Evolutionary conservation across 164 flowering plant genomes (phyloP).

Genomic region (Annona cherimola): DNA sequence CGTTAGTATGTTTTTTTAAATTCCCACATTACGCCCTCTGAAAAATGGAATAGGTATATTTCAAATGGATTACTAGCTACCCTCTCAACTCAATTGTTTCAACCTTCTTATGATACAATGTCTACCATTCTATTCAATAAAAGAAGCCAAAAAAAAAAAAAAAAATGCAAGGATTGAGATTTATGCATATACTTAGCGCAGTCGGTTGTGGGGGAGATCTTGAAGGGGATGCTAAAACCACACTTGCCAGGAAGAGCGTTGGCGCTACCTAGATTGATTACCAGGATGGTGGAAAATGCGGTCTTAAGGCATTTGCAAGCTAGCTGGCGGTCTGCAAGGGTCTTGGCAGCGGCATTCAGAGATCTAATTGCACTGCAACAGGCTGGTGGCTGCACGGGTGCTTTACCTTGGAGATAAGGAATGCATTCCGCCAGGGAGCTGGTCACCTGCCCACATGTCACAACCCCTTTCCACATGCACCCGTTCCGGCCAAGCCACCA

Average conservation of each 20-base stretch:
- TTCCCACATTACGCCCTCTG: no score
- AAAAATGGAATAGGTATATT: no score
- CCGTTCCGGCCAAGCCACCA: no score
- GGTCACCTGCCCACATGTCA: conserved; percentile 15
- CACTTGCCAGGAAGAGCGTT: conserved; percentile 22
- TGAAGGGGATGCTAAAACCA: conserved; percentile 26
- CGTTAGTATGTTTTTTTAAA: no score
- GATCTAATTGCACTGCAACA: conserved; percentile 10
- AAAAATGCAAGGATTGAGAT: no score
- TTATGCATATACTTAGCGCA: conserved; percentile 22
- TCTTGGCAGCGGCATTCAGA: conserved; percentile 7
- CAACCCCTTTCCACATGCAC: not conserved
- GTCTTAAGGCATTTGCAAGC: conserved; percentile 26
- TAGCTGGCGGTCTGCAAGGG: conserved; percentile 12
- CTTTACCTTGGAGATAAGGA: conserved; percentile 10
- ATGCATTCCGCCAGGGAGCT: conserved; percentile 16
- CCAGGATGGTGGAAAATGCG: not conserved
- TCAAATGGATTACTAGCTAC: no score
- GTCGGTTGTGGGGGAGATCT: conserved; percentile 27
- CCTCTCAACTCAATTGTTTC: no score
- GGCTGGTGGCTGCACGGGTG: not conserved
- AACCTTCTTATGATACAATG: no score
- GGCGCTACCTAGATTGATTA: conserved; percentile 7
- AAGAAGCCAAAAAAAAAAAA: no score
- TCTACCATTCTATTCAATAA: no score